Conservation (phyloP, 225 moss, liverwort and hornwort genomes). For the Sphagnum contortum region DNA sequence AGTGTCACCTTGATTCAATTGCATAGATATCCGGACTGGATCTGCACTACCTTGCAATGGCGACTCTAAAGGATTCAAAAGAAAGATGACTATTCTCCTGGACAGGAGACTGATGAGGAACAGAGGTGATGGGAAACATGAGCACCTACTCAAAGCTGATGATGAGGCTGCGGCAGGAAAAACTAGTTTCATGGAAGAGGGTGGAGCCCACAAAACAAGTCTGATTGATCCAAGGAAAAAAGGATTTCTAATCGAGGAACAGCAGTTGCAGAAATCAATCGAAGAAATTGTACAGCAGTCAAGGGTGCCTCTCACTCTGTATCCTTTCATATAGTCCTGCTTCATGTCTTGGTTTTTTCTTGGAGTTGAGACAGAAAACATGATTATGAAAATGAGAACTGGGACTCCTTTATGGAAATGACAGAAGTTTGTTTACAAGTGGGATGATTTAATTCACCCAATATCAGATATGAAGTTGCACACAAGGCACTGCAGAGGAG, state of each 20-base stretch:
- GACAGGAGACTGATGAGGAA: slow-evolving; percentile 5
- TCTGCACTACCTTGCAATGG: slow-evolving; percentile 18
- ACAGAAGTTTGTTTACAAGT: not conserved
- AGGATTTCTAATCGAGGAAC: slow-evolving; percentile 3
- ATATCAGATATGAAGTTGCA: slow-evolving; percentile 68
- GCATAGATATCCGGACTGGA: slow-evolving; percentile 53
- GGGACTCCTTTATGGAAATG: too few species aligned
- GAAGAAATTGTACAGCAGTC: slow-evolving; percentile 22
- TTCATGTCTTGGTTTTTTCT: not conserved
- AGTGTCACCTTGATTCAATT: slow-evolving; percentile 23
- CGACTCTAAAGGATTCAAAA: slow-evolving; percentile 13
- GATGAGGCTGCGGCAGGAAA: slow-evolving; percentile 8
- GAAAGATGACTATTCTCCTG: slow-evolving; percentile 6
- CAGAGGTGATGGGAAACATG: slow-evolving; percentile 7
- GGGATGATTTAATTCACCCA: not conserved
- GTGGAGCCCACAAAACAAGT: slow-evolving; percentile 4
- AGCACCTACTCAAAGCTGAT: slow-evolving; percentile 2
- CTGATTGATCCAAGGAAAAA: slow-evolving; percentile 2
- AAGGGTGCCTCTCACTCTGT: slow-evolving; percentile 40
- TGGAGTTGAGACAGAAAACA: too few species aligned
- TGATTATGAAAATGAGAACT: too few species aligned
- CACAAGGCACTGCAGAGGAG: slow-evolving; percentile 47
- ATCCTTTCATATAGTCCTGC: slow-evolving; percentile 17
- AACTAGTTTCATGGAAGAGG: slow-evolving; percentile 8
- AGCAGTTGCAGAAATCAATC: slow-evolving; percentile 17